Evolutionary conservation across 2,329 filamentous ascomycete genomes (phyloP), one percentile per base, ranked within the genome.

Genomic region (Fusarium floridanum): DNA sequence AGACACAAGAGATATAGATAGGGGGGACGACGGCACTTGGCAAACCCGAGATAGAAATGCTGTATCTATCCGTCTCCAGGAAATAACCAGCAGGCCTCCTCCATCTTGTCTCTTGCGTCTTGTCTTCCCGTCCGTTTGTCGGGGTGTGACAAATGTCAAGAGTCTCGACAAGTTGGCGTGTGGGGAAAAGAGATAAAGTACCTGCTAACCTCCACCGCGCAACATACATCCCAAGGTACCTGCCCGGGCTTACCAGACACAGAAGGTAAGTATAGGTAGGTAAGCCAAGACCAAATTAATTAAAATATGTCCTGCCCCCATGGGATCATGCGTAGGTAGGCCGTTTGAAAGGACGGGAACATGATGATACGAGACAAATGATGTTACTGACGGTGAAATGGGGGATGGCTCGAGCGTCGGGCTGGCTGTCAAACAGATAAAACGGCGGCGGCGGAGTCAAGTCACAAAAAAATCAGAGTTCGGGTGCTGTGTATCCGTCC

Each of bases 251-350:
- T 39, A 24, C 63, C 34, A 39, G 34, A 41, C 41, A 29, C 9
- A 60, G 36, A 39, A 41, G 56, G 34, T 45, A 53, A 16, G 36
- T 43, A 34, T 34, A 34, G 11, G 5, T 20, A 43, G n/a, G 41
- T 11, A 53, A 29, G 45, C 45, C 45, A 50, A 50, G 48, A 16
- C 48, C 17, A 53, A 67, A 62, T 63, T 56, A 73, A 67, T 48
- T 45, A 45, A 64, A 68, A 68, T 68, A 11, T 32, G 67, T 34
- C 36, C 32, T 63, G 61, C 57, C 71, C 71, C 71, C 67, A 55
- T 64, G 60, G 53, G 37, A 61, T 43, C 59, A 61, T 45, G 27
- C 27, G 48, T 53, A 53, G 53, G n/a, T 10, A 57, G 9, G 27
- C 27, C 27, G 12, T 34, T 62, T 62, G n/a, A 36, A 37, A 27